Evolutionary conservation across 2,329 filamentous ascomycete genomes (phyloP).

Genomic region (Aschersonia sp.): DNA sequence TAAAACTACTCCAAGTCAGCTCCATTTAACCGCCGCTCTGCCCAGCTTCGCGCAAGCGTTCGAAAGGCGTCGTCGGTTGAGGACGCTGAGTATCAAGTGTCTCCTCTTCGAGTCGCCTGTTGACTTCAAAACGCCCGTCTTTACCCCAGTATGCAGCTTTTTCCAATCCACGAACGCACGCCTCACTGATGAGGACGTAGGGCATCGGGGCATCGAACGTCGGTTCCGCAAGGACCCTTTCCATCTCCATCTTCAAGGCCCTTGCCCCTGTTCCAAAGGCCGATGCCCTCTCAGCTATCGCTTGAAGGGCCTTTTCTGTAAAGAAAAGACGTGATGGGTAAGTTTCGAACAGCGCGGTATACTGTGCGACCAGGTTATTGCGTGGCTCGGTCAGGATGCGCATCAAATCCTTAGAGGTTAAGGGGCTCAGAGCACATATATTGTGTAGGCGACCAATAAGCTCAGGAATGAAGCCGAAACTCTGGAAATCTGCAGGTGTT

Average conservation of each 20-base stretch:
- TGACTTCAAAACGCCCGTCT: constrained; percentile 55
- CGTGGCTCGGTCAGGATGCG: constrained; percentile 86
- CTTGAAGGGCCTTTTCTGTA: constrained; percentile 66
- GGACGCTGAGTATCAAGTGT: constrained; percentile 19
- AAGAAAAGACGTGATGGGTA: constrained; percentile 71
- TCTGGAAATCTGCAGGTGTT: constrained; percentile 62
- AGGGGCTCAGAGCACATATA: constrained; percentile 67
- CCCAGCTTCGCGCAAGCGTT: constrained; percentile 29
- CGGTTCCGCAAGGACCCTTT: constrained; percentile 61
- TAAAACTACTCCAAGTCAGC: too few species aligned
- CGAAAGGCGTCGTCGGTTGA: constrained; percentile 17
- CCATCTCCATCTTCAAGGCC: constrained; percentile 68
- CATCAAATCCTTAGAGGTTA: constrained; percentile 55
- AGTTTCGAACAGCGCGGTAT: constrained; percentile 71
- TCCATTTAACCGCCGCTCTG: constrained; percentile 26
- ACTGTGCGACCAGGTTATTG: constrained; percentile 79
- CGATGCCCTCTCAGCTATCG: constrained; percentile 57
- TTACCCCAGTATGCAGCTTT: constrained; percentile 52
- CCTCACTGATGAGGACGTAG: constrained; percentile 61
- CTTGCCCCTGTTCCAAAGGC: constrained; percentile 59
- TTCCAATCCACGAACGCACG: constrained; percentile 48
- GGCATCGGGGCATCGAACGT: constrained; percentile 72
- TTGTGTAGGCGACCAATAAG: constrained; percentile 93
- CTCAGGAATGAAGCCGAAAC: constrained; percentile 85
- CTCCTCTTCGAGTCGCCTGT: constrained; percentile 53